Percentiles rank a stretch among this genome's conserved stretches.
Evolutionary conservation across 2,329 filamentous ascomycete species (phyloP).

Genomic region (Aureobasidium sp.): DNA sequence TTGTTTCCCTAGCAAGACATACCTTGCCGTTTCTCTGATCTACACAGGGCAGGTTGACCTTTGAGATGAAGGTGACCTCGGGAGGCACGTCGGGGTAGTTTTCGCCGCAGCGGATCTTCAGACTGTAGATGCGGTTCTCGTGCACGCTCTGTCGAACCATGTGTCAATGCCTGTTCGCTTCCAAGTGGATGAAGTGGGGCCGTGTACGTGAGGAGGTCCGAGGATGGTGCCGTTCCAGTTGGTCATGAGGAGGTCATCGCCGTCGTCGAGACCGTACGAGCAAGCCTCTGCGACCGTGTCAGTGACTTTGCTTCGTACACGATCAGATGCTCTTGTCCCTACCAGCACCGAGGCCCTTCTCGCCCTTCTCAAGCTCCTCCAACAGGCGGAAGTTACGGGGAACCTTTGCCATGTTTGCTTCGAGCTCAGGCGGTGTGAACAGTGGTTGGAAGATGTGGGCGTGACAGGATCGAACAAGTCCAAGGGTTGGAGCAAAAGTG

Average conservation of each 20-base stretch:
- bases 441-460: too few relatives aligned
- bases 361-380: conserved; percentile 97
- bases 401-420: conserved; percentile 57
- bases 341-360: conserved; percentile 93
- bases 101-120: conserved; percentile 90
- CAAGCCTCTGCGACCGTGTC: conserved; percentile 61
- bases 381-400: conserved; percentile 93
- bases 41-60: conserved; percentile 94
- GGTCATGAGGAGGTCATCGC: conserved; percentile 91
- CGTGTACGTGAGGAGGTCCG: conserved; percentile 82
- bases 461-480: neutral
- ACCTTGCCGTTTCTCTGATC: conserved; percentile 68
- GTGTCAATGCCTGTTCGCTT: neutral
- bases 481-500: neutral
- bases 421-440: too few relatives aligned
- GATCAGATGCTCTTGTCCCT: conserved; percentile 14
- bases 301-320: neutral
- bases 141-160: conserved; percentile 62
- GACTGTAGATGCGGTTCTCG: conserved; percentile 97
- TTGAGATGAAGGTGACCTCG: conserved; percentile 82
- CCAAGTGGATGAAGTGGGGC: neutral
- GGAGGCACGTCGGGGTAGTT: conserved; percentile 86
- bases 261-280: conserved; percentile 90
- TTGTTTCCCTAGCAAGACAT: conserved; percentile 18
- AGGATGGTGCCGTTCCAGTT: conserved; percentile 99